phyloP scores from a whole-genome alignment of 2,329 filamentous ascomycete genomes.

The Aciculosporium take region DNA sequence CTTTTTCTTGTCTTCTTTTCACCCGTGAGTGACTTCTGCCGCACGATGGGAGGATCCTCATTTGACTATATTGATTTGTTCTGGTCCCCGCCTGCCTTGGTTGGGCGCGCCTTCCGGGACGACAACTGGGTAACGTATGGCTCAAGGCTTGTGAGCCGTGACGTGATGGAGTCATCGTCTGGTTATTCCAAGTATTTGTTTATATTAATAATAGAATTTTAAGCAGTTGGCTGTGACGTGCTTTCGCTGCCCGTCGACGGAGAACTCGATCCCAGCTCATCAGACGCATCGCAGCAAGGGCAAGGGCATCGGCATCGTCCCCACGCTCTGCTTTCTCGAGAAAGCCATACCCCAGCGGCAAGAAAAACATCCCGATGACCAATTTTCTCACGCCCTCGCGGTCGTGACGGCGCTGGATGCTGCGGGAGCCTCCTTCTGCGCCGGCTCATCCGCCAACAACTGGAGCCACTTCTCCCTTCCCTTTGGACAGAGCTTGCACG shows the following conservation, averaged over 20 bases:
- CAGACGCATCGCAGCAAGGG: background rate
- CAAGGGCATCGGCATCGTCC: slow-evolving; percentile 12
- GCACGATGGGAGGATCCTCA: too few relatives aligned
- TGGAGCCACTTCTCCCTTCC: background rate
- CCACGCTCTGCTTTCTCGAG: slow-evolving; percentile 11
- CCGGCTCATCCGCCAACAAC: slow-evolving; percentile 18
- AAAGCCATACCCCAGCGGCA: slow-evolving; percentile 7
- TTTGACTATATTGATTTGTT: too few relatives aligned
- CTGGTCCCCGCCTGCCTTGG: too few relatives aligned
- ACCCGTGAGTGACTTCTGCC: too few relatives aligned
- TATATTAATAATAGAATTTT: too few relatives aligned
- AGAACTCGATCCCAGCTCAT: slow-evolving; percentile 11
- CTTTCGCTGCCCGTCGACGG: slow-evolving; percentile 16
- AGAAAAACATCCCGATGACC: background rate
- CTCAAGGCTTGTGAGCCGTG: slow-evolving; percentile 11
- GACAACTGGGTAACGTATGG: too few relatives aligned
- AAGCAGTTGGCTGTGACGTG: slow-evolving; percentile 15
- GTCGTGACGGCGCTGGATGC: slow-evolving; percentile 13
- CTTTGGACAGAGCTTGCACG: slow-evolving; percentile 11
- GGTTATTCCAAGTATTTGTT: too few relatives aligned
- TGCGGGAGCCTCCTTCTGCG: slow-evolving; percentile 17
- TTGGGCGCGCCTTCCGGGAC: too few relatives aligned
- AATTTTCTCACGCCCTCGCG: slow-evolving; percentile 12
- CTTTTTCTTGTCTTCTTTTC: too few relatives aligned
- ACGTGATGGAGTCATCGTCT: slow-evolving; percentile 11